Evolutionary conservation across 2,329 filamentous ascomycete species (phyloP).

Genomic region (Canariomyces notabilis): DNA sequence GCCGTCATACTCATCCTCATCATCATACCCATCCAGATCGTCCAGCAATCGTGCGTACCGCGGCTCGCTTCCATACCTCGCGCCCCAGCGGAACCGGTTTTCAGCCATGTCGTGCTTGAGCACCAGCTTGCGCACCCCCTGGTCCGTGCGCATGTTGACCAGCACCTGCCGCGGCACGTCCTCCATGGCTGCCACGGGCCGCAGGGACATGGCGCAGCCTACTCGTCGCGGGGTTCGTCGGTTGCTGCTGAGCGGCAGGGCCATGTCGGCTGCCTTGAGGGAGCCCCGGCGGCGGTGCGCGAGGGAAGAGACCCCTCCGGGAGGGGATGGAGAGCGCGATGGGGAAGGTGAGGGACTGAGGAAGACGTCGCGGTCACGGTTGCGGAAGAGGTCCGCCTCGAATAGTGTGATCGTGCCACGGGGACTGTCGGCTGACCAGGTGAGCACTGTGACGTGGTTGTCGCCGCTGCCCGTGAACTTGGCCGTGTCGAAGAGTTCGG

Average conservation of each 20-base stretch:
- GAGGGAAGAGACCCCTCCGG: not conserved
- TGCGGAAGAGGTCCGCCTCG: conserved; percentile 2
- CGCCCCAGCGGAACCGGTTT: conserved; percentile 9
- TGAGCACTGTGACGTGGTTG: conserved; percentile 12
- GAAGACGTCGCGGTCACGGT: no score
- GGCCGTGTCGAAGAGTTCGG: conserved; percentile 16
- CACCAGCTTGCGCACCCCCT: conserved; percentile 9
- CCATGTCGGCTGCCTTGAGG: not conserved
- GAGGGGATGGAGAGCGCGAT: not conserved
- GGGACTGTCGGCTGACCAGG: conserved; percentile 9
- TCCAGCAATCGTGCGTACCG: conserved; percentile 2
- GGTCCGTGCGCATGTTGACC: conserved; percentile 10
- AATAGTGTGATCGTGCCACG: conserved; percentile 15
- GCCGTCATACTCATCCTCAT: not conserved
- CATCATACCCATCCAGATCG: not conserved
- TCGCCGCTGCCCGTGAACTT: conserved; percentile 9
- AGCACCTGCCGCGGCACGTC: conserved; percentile 13
- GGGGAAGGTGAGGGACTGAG: not conserved
- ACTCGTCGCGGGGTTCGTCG: not conserved
- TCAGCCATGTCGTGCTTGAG: not conserved
- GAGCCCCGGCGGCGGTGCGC: not conserved
- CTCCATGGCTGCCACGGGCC: conserved; percentile 15
- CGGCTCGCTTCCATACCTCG: not conserved
- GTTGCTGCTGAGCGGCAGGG: not conserved
- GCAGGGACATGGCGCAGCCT: not conserved